Evolutionary conservation across 2,329 filamentous ascomycete genomes (phyloP).

Genomic region (Mycosphaerelloides madeirae): DNA sequence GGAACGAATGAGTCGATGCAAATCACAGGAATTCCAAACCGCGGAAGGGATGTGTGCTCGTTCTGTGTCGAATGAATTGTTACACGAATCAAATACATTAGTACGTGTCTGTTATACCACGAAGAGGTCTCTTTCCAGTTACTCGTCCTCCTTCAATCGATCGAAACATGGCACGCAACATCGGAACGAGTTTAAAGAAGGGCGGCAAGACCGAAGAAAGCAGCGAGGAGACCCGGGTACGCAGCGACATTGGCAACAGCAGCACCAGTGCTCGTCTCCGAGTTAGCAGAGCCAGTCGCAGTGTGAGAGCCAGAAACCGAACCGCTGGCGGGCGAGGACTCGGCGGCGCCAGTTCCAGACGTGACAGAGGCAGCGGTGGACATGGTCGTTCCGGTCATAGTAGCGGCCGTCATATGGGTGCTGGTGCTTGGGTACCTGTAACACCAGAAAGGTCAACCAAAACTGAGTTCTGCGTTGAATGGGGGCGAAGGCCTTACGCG

Average conservation of each 20-base stretch:
- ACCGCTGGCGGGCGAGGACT: slow-evolving; percentile 5
- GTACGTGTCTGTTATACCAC: not conserved
- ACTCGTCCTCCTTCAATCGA: not conserved
- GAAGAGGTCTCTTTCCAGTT: not conserved
- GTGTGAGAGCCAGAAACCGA: slow-evolving; percentile 5
- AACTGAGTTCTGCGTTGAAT: too few relatives aligned
- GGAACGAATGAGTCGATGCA: too few relatives aligned
- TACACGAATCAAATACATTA: not conserved
- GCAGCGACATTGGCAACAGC: slow-evolving; percentile 10
- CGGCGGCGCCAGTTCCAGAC: not conserved
- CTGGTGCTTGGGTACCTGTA: slow-evolving; percentile 10
- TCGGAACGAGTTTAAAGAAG: slow-evolving; percentile 6
- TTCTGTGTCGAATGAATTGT: too few relatives aligned
- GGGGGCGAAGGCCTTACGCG: slow-evolving; percentile 23
- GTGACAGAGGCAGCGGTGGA: slow-evolving; percentile 13
- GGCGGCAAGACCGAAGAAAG: slow-evolving; percentile 15
- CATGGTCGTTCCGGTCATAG: slow-evolving; percentile 35
- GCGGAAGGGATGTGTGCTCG: too few relatives aligned
- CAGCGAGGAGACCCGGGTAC: slow-evolving; percentile 17
- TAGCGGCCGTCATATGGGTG: slow-evolving; percentile 43
- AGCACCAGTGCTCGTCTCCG: slow-evolving; percentile 3
- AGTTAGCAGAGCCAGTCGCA: slow-evolving; percentile 2
- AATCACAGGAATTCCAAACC: too few relatives aligned
- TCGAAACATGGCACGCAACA: not conserved
- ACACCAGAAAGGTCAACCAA: slow-evolving; percentile 17